phyloP scores from a whole-genome alignment of 768 basidiomycete species.

The Albatrellus ellisii region DNA sequence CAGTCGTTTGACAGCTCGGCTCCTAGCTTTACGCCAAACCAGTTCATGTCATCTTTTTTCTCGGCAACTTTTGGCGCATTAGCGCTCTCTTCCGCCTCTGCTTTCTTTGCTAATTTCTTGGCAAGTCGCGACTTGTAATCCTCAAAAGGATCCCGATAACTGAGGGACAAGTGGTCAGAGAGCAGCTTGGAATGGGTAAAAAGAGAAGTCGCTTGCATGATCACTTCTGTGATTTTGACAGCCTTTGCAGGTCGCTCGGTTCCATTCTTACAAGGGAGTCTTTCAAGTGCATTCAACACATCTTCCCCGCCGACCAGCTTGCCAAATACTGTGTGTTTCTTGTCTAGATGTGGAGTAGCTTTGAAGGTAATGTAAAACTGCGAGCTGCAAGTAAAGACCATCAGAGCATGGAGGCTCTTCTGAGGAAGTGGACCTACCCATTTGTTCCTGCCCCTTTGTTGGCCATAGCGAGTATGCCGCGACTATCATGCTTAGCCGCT shows the following conservation, averaged over 20 bases:
- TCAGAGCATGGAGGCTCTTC: constrained; percentile 1
- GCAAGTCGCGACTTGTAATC: constrained; percentile 77
- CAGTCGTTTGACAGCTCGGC: constrained; percentile 22
- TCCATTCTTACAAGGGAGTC: constrained; percentile 65
- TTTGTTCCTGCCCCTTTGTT: constrained; percentile 90
- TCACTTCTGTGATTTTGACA: constrained; percentile 72
- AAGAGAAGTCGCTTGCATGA: constrained; percentile 49
- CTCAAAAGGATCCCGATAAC: constrained; percentile 92
- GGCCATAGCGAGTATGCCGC: constrained; percentile 89
- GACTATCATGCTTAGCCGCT: constrained; percentile 75
- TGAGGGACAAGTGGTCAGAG: constrained; percentile 16
- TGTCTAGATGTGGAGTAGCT: constrained; percentile 73
- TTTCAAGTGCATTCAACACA: constrained; percentile 74
- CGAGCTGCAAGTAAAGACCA: constrained; percentile 34
- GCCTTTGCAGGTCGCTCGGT: constrained; percentile 81
- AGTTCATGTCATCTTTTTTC: constrained; percentile 56
- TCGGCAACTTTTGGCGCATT: constrained; percentile 19
- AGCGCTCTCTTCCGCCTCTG: constrained; percentile 26
- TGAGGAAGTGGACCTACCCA: constrained; percentile 31
- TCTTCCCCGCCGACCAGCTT: constrained; percentile 95
- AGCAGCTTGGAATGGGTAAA: background rate
- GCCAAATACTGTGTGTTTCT: constrained; percentile 93
- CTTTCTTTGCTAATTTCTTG: constrained; percentile 58
- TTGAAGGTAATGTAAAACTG: constrained; percentile 93
- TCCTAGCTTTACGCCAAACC: constrained; percentile 85